These are phyloP conservation scores for Dichotomopilus funicola DNA, from an alignment of 2,329 filamentous ascomycete genomes.

Conservation along the genomic window DNA sequence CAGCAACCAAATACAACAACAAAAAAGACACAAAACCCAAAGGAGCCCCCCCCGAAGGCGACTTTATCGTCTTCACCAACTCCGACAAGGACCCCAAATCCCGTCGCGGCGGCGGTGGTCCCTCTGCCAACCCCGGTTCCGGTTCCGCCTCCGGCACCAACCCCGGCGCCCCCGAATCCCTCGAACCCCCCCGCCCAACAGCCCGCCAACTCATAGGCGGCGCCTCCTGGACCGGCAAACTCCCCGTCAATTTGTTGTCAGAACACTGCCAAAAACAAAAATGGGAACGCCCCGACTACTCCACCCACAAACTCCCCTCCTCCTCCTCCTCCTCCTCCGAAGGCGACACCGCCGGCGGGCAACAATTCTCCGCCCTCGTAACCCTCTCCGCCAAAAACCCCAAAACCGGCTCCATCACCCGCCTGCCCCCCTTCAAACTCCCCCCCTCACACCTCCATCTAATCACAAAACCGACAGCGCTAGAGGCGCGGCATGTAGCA, in stretches of 20 bases:
- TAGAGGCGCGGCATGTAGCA: slow-evolving; percentile 90
- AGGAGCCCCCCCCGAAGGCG: slow-evolving; percentile 37
- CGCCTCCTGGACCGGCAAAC: slow-evolving; percentile 93
- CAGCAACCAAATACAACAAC: slow-evolving; percentile 27
- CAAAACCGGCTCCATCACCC: slow-evolving; percentile 73
- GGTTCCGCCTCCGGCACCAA: slow-evolving; percentile 6
- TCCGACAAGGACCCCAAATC: slow-evolving; percentile 50
- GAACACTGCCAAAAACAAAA: slow-evolving; percentile 95
- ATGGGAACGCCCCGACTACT: slow-evolving; percentile 92
- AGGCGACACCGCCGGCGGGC: slow-evolving; percentile 31
- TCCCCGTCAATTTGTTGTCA: slow-evolving; percentile 86
- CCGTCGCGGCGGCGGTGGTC: slow-evolving; percentile 32
- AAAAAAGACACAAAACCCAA: slow-evolving; percentile 31
- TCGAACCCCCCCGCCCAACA: slow-evolving; percentile 52
- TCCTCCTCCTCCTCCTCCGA: too few species aligned
- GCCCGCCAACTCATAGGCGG: slow-evolving; percentile 83
- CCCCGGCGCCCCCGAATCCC: slow-evolving; percentile 11
- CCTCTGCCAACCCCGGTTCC: slow-evolving; percentile 15
- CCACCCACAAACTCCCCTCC: slow-evolving; percentile 57
- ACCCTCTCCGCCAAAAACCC: slow-evolving; percentile 67
- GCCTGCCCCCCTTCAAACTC: slow-evolving; percentile 74
- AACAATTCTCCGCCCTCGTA: slow-evolving; percentile 74
- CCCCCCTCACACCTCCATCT: slow-evolving; percentile 70
- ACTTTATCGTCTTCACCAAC: slow-evolving; percentile 52
- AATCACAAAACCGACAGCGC: slow-evolving; percentile 66